Conservation (phyloP, 345 rosid genomes). For the Microthlaspi erraticum region DNA sequence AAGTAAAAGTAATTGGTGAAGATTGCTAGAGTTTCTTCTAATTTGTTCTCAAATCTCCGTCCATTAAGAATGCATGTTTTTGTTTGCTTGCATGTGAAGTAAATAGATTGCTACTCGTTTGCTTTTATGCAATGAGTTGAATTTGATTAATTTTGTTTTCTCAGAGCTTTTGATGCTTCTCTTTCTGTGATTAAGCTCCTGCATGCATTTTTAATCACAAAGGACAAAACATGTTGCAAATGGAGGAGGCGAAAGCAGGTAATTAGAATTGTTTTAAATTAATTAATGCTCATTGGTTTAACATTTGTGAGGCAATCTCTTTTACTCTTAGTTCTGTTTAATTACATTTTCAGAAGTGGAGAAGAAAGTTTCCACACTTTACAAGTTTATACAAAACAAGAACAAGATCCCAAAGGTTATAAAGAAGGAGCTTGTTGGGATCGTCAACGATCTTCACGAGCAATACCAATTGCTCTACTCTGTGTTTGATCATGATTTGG, state of each 20-base stretch:
- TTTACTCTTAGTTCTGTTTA: neutral
- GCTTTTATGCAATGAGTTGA: neutral
- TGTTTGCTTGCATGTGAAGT: slow-evolving; percentile 5
- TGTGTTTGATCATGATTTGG: slow-evolving; percentile 39
- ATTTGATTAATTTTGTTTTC: neutral
- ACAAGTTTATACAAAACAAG: slow-evolving; percentile 53
- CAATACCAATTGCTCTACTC: slow-evolving; percentile 56
- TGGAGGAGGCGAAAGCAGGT: slow-evolving; percentile 58
- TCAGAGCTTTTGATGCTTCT: neutral
- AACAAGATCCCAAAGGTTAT: slow-evolving; percentile 48
- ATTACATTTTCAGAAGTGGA: slow-evolving; percentile 53
- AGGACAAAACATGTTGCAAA: slow-evolving; percentile 36
- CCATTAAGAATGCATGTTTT: neutral
- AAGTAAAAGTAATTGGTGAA: neutral
- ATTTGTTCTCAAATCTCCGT: neutral
- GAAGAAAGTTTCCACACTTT: slow-evolving; percentile 49
- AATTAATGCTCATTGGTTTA: neutral
- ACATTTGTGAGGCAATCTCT: neutral
- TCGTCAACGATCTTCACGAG: slow-evolving; percentile 54
- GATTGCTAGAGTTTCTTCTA: neutral
- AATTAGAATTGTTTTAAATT: neutral
- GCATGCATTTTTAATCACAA: too few species aligned
- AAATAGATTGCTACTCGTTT: slow-evolving; percentile 3
- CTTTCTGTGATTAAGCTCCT: slow-evolving; percentile 7
- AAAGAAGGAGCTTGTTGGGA: slow-evolving; percentile 50